These are phyloP conservation scores for Macrolepiota fuliginosa DNA, from an alignment of 768 basidiomycete species.

Conservation along the genomic window DNA sequence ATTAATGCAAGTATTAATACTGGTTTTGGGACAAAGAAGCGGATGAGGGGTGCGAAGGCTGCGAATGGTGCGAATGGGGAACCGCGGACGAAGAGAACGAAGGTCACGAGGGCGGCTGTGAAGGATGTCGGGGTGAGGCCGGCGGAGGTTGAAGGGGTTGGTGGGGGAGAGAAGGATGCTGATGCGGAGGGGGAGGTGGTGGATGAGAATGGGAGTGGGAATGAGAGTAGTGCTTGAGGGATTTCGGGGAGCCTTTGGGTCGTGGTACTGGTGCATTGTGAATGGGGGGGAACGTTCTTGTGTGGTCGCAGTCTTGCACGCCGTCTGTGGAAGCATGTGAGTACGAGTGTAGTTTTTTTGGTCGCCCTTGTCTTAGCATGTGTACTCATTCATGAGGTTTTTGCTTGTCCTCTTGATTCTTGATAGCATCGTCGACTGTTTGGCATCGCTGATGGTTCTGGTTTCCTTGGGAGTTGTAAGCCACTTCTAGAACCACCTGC, in stretches of 20 bases:
- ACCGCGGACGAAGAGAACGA: conserved; percentile 15
- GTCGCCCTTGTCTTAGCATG: background rate
- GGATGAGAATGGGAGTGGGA: conserved; percentile 7
- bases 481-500: background rate
- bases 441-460: background rate
- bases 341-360: background rate
- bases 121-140: background rate
- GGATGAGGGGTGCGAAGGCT: conserved; percentile 1
- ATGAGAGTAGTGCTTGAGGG: conserved; percentile 11
- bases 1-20: conserved; percentile 11
- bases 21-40: conserved; percentile 13
- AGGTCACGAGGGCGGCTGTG: conserved; percentile 2
- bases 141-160: background rate
- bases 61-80: conserved; percentile 11
- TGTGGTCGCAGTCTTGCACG: background rate
- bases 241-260: background rate
- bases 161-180: conserved; percentile 8
- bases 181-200: conserved; percentile 15
- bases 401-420: background rate
- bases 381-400: background rate
- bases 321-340: background rate
- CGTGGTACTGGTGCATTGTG: background rate
- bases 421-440: background rate
- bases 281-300: background rate
- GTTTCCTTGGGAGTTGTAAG: background rate